These are phyloP conservation scores for Oryza australiensis DNA, from an alignment of 176 grass and related monocot genomes.

Conservation along the genomic window DNA sequence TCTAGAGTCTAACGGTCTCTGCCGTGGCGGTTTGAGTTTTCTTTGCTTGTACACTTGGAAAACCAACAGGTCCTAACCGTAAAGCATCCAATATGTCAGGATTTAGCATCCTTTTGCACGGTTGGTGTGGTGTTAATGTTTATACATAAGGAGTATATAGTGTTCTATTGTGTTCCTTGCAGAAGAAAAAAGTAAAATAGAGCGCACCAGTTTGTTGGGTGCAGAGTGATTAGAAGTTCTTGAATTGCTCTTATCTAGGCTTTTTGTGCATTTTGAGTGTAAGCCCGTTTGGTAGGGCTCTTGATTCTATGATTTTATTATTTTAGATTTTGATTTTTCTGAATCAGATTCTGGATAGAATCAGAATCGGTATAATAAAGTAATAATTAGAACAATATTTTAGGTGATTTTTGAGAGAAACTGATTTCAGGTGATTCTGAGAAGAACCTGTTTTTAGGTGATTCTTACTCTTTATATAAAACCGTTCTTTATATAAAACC, in stretches of 20 bases:
- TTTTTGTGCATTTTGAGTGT: background rate
- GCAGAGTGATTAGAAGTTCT: background rate
- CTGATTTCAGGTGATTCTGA: no score
- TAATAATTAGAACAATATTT: no score
- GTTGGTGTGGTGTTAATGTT: background rate
- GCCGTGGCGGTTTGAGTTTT: constrained; percentile 9
- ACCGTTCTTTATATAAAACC: no score
- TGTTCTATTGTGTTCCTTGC: background rate
- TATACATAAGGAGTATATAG: background rate
- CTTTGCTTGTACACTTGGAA: background rate
- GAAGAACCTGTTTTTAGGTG: no score
- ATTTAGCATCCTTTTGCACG: background rate
- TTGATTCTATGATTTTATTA: no score
- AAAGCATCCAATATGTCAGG: background rate
- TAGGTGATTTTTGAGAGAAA: no score
- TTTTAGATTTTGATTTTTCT: no score
- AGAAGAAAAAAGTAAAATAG: constrained; percentile 7
- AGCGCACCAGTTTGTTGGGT: background rate
- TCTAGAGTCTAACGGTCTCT: constrained; percentile 57
- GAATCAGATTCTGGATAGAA: no score
- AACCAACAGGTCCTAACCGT: constrained; percentile 17
- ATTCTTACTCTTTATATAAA: no score
- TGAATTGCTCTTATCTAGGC: constrained; percentile 2
- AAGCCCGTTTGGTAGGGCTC: no score
- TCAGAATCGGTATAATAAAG: no score